Conservation (phyloP, 116 monocot species). For the Cymodocea nodosa region DNA sequence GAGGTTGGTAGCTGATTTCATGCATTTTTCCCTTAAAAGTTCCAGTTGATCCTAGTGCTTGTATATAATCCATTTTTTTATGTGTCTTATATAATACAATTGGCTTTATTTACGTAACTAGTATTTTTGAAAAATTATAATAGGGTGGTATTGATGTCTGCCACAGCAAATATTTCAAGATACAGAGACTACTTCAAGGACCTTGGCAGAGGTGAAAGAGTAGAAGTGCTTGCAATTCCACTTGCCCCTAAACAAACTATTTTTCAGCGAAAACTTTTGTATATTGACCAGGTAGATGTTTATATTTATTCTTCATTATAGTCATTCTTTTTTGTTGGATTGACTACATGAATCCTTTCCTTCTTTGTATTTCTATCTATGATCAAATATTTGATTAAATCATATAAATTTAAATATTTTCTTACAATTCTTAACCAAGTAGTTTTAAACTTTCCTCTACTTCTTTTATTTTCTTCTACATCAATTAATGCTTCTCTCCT, state of each 20-base stretch:
- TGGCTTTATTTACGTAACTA: neutral
- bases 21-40: neutral
- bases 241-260: conserved; percentile 22
- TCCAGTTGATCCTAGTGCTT: neutral
- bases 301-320: neutral
- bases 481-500: no score
- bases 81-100: neutral
- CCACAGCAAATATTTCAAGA: conserved; percentile 74
- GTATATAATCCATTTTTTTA: neutral
- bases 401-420: no score
- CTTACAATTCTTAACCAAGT: no score
- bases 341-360: no score
- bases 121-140: no score
- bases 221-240: conserved; percentile 84
- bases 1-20: conserved; percentile 26
- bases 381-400: no score
- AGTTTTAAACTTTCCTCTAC: no score
- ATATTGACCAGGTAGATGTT: conserved; percentile 53
- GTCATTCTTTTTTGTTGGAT: no score
- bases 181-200: conserved; percentile 81
- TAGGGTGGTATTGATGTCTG: conserved; percentile 88
- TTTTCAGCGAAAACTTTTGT: conserved; percentile 60
- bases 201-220: conserved; percentile 67
- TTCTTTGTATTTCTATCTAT: no score
- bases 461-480: no score